phyloP scores from a whole-genome alignment of 116 monocot genomes.

The Posidonia oceanica region DNA sequence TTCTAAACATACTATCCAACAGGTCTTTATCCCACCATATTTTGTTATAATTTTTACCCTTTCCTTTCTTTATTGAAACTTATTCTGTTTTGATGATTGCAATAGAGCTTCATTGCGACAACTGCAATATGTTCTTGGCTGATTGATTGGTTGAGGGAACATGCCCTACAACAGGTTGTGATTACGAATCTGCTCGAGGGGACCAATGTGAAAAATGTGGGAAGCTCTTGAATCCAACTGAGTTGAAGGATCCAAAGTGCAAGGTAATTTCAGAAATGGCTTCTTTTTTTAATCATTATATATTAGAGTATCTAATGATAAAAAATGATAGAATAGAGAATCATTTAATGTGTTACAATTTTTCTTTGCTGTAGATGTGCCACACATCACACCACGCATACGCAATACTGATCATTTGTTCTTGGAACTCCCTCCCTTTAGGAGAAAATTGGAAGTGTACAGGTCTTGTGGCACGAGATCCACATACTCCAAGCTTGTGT shows the following conservation, averaged over 20 bases:
- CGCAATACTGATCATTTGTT: constrained; percentile 90
- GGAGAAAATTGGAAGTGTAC: constrained; percentile 48
- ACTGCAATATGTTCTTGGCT: constrained; percentile 69
- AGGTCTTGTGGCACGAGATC: no score
- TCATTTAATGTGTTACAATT: constrained; percentile 4
- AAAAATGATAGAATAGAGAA: constrained; percentile 13
- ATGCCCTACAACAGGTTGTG: constrained; percentile 62
- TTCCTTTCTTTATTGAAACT: background rate
- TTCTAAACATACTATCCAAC: constrained; percentile 81
- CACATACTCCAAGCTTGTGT: no score
- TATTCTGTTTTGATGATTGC: background rate
- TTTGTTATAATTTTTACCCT: background rate
- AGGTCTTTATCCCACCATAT: constrained; percentile 25
- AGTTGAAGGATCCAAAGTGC: constrained; percentile 83
- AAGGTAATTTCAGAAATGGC: constrained; percentile 29
- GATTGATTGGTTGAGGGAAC: constrained; percentile 80
- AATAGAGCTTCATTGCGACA: constrained; percentile 76
- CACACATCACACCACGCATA: constrained; percentile 42
- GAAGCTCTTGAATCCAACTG: constrained; percentile 75
- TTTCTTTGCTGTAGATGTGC: constrained; percentile 40
- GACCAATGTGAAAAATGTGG: constrained; percentile 96
- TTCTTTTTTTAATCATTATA: no score
- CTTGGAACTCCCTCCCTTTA: constrained; percentile 69
- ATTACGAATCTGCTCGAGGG: constrained; percentile 75
- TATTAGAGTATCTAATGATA: background rate